Evolutionary conservation across 2,329 filamentous ascomycete genomes (phyloP), one percentile per base, ranked within the genome.

Genomic region (Orbilia quercus): DNA sequence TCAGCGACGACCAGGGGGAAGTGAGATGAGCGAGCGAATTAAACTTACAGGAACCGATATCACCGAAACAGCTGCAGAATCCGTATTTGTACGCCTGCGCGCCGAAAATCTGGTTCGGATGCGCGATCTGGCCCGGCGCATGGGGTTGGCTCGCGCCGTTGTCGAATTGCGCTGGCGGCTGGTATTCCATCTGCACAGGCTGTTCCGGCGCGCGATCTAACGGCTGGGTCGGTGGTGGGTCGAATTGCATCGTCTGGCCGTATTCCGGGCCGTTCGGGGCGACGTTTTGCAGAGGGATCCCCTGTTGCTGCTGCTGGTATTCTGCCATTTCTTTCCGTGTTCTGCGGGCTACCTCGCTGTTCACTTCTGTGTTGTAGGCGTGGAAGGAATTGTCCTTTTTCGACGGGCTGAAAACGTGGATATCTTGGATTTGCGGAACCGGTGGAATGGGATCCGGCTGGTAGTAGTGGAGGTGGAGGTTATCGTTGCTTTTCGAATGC

Each of bases 41-140:
- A 66, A 51, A 70, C 74, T 67, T 77, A 78, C 77, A 78, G 28
- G 75, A 75, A 44, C 75, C 71, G 23, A 77, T 75, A 50, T 78
- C 76, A n/a, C 75, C 65, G 22, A 78, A 77, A 57, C 77, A 77
- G 44, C 76, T 75, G 60, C 77, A 78, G 47, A 77, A 48, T 9
- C 75, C 76, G 54, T 77, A 75, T 14, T 77, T 75, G 69, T 78
- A 78, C 16, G 74, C 70, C 50, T 78, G 76, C n/a, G 50, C 65
- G n/a, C 75, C 77, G 36, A 75, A 74, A 47, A 77, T 76, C 48
- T 77, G 76, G 45, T 78, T 78, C 25, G 77, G 77, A 70, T 78
- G 77, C 34, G 74, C 75, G 23, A 78, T 78, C 48, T 78, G 77
- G 14, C 77, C 77, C 14, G 77, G 77, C 20, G 77, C 77, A 51